Conservation (phyloP, 257 asterid genomes). For the Solanum megistacrolobum region DNA sequence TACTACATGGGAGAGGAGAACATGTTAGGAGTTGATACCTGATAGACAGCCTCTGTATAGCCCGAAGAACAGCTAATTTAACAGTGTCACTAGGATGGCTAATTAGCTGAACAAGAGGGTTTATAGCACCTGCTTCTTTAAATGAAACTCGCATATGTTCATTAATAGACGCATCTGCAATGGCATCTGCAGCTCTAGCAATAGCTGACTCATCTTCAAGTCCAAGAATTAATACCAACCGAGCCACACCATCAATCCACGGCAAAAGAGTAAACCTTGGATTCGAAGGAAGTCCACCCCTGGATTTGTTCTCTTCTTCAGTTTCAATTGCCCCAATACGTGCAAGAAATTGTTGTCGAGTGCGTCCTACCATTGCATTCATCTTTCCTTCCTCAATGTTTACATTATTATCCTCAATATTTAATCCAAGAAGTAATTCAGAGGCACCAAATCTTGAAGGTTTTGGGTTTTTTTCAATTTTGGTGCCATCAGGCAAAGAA, state of each 20-base stretch:
- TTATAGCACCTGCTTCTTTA: slow-evolving; percentile 73
- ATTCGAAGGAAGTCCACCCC: slow-evolving; percentile 12
- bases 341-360: slow-evolving; percentile 78
- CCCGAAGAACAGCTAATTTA: slow-evolving; percentile 44
- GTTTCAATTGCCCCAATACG: slow-evolving; percentile 76
- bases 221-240: slow-evolving; percentile 78
- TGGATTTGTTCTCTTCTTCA: slow-evolving; percentile 37
- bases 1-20: not conserved
- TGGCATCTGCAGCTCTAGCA: slow-evolving; percentile 62
- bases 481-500: slow-evolving; percentile 80
- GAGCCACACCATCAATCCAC: slow-evolving; percentile 69
- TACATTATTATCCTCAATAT: slow-evolving; percentile 25
- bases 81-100: slow-evolving; percentile 50
- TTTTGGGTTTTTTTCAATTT: slow-evolving; percentile 42
- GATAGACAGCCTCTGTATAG: slow-evolving; percentile 70
- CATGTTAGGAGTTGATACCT: slow-evolving; percentile 31
- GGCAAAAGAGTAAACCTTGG: slow-evolving; percentile 60
- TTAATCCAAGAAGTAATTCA: slow-evolving; percentile 59
- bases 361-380: slow-evolving; percentile 56
- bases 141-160: slow-evolving; percentile 65
- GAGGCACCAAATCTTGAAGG: slow-evolving; percentile 79
- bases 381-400: slow-evolving; percentile 56
- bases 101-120: slow-evolving; percentile 49
- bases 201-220: slow-evolving; percentile 76
- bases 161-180: slow-evolving; percentile 68